Evolutionary conservation across 768 basidiomycete species (phyloP), one percentile per base, ranked within the genome.

Genomic region (Auricularia heimuer): DNA sequence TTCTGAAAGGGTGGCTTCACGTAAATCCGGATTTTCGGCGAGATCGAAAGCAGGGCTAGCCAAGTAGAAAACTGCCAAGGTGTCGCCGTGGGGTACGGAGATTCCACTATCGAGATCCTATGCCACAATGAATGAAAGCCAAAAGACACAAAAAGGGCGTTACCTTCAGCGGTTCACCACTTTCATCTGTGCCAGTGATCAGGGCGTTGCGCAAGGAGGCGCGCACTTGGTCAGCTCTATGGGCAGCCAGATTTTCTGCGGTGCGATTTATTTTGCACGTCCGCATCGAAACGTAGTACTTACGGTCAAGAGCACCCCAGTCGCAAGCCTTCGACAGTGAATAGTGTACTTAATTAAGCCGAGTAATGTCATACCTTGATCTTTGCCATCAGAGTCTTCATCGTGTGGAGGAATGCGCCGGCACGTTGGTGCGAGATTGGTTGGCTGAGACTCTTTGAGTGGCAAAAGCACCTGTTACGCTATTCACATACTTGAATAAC

Each of bases 341-440:
- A 35, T 65, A 54, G 45, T 29, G 29, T 54, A 63, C 29, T 63
- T 24, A 42, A 51, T 51, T 16, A 51, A 51, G 18, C 16, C 21
- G 18, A 21, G 47, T 18, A 42, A 63, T 16, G 64, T 65, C 66
- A 58, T 61, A 83, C 85, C 78, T 86, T 86, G 51, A 87, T 69
- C 65, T 87, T 87, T 3, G 85, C 85, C 85, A 87, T 87, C 56
- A 87, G 66, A 0, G 83, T 83, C 71, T 87, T 87, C 70, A 87
- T 73, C 1, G 80, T 76, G 47, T 81, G 79, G 4, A 86, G 73
- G 68, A 87, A 87, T 65, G 82, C 78, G n/a, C 81, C 82, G 0
- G 82, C 86, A 0, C 78, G 75, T 0, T 70, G 73, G 68, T 86
- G 84, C 0, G 85, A 83, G 0, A 80, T 64, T 3, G 69, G 67